Conservation (phyloP, 2,329 filamentous ascomycete genomes). For the Chrysoporthe austroafricana region DNA sequence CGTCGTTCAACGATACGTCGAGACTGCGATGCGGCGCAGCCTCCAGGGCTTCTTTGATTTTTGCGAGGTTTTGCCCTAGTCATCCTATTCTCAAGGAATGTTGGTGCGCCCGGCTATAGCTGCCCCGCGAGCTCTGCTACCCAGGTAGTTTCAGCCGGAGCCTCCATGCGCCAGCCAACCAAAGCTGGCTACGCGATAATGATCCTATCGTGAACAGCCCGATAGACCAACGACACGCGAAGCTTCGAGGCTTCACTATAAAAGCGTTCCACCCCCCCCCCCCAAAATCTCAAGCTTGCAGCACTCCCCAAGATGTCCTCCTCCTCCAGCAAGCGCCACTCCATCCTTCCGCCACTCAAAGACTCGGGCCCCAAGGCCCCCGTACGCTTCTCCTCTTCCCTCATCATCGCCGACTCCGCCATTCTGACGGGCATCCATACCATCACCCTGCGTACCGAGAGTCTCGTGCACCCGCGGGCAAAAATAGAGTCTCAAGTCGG, state of each 20-base stretch:
- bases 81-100: not conserved
- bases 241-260: conserved; percentile 2
- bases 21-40: conserved; percentile 22
- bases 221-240: not conserved
- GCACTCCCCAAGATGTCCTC: conserved; percentile 42
- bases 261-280: not conserved
- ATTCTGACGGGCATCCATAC: conserved; percentile 72
- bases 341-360: conserved; percentile 57
- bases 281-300: not conserved
- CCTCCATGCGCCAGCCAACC: not conserved
- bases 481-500: conserved; percentile 78
- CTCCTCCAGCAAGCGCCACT: conserved; percentile 54
- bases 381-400: conserved; percentile 62
- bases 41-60: not conserved
- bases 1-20: not conserved
- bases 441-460: conserved; percentile 77
- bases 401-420: conserved; percentile 66
- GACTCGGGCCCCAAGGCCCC: conserved; percentile 62
- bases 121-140: no score
- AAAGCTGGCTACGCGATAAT: not conserved
- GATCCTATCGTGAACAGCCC: not conserved
- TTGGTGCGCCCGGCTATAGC: not conserved
- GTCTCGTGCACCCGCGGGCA: conserved; percentile 83
- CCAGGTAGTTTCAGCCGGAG: not conserved
- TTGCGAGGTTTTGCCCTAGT: not conserved